Conservation (phyloP, 768 basidiomycete genomes). For the Megacollybia marginata region DNA sequence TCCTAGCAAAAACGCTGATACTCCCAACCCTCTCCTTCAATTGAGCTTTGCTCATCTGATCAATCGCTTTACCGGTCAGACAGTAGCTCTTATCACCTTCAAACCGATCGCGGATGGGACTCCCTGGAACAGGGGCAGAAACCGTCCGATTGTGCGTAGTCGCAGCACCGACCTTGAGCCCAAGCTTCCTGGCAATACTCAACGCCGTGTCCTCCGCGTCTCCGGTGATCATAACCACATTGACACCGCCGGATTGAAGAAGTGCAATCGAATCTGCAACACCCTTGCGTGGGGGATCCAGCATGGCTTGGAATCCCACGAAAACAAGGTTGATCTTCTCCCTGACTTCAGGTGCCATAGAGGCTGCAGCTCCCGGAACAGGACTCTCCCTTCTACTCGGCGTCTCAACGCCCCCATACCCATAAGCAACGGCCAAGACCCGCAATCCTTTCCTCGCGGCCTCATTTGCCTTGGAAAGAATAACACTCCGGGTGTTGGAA, state of each 20-base stretch:
- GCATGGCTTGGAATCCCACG: conserved; percentile 91
- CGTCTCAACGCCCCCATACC: conserved; percentile 52
- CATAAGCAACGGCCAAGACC: conserved; percentile 89
- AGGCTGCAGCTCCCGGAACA: conserved; percentile 18
- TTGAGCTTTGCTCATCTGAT: conserved; percentile 75
- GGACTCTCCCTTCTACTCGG: conserved; percentile 12
- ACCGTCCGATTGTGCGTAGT: conserved; percentile 11
- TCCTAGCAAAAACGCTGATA: conserved; percentile 88
- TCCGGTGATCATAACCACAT: conserved; percentile 98
- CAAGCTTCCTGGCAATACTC: conserved; percentile 81
- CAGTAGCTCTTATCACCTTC: conserved; percentile 28
- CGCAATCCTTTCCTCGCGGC: conserved; percentile 75
- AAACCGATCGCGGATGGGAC: conserved; percentile 3
- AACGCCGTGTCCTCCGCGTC: conserved; percentile 89
- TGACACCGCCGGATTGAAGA: conserved; percentile 80
- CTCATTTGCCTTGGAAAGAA: conserved; percentile 62
- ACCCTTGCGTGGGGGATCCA: conserved; percentile 89
- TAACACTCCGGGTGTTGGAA: conserved; percentile 53
- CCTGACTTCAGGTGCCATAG: conserved; percentile 18
- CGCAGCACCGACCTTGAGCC: conserved; percentile 56
- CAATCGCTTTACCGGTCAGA: conserved; percentile 79
- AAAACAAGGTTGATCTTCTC: conserved; percentile 66
- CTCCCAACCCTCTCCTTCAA: conserved; percentile 74
- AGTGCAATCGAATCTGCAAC: conserved; percentile 84
- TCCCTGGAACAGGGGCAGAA: conserved; percentile 12